These are phyloP conservation scores for Posidonia oceanica DNA, from an alignment of 116 monocot species.

Conservation along the genomic window DNA sequence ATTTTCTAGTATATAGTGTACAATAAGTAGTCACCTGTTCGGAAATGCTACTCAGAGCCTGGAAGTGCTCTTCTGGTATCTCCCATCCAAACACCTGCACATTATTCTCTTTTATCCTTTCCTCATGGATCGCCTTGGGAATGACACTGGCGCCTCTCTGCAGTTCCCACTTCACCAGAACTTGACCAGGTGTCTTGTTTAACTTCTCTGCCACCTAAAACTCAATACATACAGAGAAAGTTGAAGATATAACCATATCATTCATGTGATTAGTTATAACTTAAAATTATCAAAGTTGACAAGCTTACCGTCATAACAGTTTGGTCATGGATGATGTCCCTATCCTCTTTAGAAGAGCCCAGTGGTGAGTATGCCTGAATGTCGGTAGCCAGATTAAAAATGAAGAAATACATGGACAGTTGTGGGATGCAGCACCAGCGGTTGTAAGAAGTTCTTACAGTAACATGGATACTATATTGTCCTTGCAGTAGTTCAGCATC, in stretches of 20 bases:
- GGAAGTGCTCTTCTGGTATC: constrained; percentile 24
- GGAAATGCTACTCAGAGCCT: constrained; percentile 26
- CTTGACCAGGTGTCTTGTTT: constrained; percentile 8
- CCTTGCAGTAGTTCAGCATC: constrained; percentile 38
- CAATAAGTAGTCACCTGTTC: constrained; percentile 20
- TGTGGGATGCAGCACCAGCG: too few species aligned
- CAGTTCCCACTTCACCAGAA: constrained; percentile 5
- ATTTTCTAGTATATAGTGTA: neutral
- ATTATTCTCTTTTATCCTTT: constrained; percentile 51
- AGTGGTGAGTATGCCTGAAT: constrained; percentile 23
- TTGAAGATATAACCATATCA: too few species aligned
- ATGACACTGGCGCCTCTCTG: constrained; percentile 47
- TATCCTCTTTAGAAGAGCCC: constrained; percentile 21
- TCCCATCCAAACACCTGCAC: constrained; percentile 48
- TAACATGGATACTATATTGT: constrained; percentile 40
- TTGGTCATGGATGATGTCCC: constrained; percentile 36
- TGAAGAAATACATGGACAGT: too few species aligned
- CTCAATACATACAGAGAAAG: too few species aligned
- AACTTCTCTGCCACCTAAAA: constrained; percentile 2
- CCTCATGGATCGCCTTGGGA: constrained; percentile 29
- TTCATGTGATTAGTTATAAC: too few species aligned
- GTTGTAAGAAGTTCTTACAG: too few species aligned
- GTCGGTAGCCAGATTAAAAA: neutral
- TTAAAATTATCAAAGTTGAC: too few species aligned
- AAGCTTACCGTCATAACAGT: constrained; percentile 34